These are phyloP conservation scores for Botrytis deweyae DNA, from an alignment of 2,329 filamentous ascomycete species.

Conservation along the genomic window DNA sequence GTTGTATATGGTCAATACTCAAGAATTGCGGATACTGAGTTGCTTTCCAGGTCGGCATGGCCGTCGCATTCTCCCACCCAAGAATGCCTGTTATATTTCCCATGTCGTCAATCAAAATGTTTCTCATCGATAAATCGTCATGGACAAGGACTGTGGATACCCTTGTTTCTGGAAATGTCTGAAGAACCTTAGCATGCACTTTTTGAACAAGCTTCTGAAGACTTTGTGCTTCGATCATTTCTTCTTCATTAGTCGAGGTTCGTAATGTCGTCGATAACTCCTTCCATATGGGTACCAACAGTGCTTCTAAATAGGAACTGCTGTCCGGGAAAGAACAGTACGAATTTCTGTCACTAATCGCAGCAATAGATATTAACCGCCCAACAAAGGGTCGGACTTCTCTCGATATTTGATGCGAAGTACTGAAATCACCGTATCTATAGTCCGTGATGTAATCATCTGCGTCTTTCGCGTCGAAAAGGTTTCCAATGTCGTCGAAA, in stretches of 20 bases:
- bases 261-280: not conserved
- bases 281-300: not conserved
- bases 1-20: not conserved
- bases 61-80: not conserved
- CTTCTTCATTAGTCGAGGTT: not conserved
- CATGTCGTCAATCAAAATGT: constrained; percentile 1
- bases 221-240: not conserved
- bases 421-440: not conserved
- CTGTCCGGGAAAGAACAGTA: not conserved
- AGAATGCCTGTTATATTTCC: not conserved
- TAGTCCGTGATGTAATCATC: not conserved
- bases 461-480: not conserved
- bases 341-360: not conserved
- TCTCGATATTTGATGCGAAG: not conserved
- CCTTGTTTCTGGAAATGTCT: not conserved
- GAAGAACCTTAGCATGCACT: not conserved
- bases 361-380: not conserved
- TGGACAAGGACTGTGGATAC: not conserved
- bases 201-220: constrained; percentile 2
- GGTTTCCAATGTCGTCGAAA: not conserved
- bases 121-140: constrained; percentile 5
- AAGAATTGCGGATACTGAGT: not conserved
- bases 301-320: not conserved
- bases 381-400: not conserved
- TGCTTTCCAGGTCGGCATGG: not conserved